Evolutionary conservation across 164 flowering plant species (phyloP).

Genomic region (Dillenia turbinata): DNA sequence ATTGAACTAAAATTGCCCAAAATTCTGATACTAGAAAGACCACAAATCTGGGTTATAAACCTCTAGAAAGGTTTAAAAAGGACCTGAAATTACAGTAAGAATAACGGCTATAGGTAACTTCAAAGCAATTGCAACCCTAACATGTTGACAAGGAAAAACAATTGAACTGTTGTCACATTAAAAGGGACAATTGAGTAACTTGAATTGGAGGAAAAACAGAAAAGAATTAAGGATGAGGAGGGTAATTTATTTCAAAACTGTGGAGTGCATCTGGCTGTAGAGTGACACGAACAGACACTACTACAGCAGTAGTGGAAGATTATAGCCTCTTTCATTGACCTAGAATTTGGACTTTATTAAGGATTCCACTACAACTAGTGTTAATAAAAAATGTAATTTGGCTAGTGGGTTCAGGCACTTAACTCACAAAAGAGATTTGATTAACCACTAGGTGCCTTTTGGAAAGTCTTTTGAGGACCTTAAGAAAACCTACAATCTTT

Average conservation of each 20-base stretch:
- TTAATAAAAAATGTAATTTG: constrained; percentile 3
- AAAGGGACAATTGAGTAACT: background rate
- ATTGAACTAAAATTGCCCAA: no score
- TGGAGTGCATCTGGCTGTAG: background rate
- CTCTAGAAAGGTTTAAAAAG: background rate
- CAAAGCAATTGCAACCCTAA: no score
- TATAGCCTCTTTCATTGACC: background rate
- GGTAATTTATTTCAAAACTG: no score
- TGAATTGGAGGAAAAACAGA: no score
- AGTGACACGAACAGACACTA: background rate
- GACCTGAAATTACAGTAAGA: no score
- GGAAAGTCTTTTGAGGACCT: constrained; percentile 17
- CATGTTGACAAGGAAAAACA: no score
- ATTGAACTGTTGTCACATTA: no score
- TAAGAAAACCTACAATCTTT: background rate
- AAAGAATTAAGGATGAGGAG: no score
- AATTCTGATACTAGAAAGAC: background rate
- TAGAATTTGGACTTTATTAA: constrained; percentile 4
- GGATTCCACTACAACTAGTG: background rate
- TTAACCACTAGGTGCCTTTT: background rate
- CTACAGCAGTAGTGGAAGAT: background rate
- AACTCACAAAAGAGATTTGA: constrained; percentile 13
- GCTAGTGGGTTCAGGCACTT: constrained; percentile 12
- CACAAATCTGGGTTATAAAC: background rate
- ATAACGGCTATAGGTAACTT: no score